These are phyloP conservation scores for Pichia sp. DNA, from an alignment of 1,139 yeast genomes.

Conservation along the genomic window DNA sequence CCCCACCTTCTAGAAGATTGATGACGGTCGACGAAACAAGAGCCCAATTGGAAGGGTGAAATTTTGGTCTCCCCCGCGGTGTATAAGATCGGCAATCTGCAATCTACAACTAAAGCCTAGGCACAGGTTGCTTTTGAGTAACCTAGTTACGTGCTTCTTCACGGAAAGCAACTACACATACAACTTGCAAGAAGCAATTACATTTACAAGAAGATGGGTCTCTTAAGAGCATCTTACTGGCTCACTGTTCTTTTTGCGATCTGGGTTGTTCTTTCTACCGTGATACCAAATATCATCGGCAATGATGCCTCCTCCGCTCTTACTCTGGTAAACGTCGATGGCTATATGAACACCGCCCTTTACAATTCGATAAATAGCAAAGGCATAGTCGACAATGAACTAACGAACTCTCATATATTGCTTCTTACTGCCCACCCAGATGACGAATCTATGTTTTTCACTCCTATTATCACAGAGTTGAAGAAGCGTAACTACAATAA, in stretches of 20 bases:
- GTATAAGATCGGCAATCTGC: too few species aligned
- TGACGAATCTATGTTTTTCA: constrained; percentile 97
- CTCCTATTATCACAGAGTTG: constrained; percentile 64
- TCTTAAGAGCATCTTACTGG: constrained; percentile 1
- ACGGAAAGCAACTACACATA: too few species aligned
- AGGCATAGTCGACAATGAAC: constrained; percentile 11
- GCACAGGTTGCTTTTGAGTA: too few species aligned
- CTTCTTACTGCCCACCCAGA: constrained; percentile 92
- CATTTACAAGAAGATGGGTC: constrained; percentile 5
- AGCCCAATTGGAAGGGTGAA: too few species aligned
- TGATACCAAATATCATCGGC: constrained; percentile 8
- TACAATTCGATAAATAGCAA: constrained; percentile 18
- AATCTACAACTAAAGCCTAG: too few species aligned
- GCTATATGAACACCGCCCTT: constrained; percentile 16
- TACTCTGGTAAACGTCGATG: constrained; percentile 17
- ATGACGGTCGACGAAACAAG: too few species aligned
- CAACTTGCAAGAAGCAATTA: too few species aligned
- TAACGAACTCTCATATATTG: constrained; percentile 20
- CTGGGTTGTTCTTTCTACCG: constrained; percentile 12
- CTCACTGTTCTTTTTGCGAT: neutral
- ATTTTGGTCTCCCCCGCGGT: too few species aligned
- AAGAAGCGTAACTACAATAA: constrained; percentile 43
- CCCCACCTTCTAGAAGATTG: too few species aligned
- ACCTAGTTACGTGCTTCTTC: too few species aligned
- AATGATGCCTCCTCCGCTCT: neutral